Evolutionary conservation across 352 stramenopile species (phyloP).

Genomic region (Pilasporangium apinafurcum): DNA sequence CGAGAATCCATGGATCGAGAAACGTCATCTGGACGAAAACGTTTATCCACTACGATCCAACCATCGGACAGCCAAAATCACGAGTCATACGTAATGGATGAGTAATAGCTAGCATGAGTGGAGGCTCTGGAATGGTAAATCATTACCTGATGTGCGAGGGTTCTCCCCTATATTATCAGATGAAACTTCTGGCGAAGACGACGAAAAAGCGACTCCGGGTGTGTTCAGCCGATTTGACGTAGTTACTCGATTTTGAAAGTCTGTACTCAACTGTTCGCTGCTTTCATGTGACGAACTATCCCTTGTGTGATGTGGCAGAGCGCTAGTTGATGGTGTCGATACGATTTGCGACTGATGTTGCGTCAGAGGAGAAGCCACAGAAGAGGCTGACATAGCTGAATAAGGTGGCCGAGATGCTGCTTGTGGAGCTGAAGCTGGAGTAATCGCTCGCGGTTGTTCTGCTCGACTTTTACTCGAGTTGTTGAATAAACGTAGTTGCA

Average conservation of each 20-base stretch:
- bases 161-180: too few species aligned
- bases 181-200: slow-evolving; percentile 1
- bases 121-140: too few species aligned
- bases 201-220: slow-evolving; percentile 6
- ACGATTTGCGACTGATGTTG: not conserved
- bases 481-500: slow-evolving; percentile 61
- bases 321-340: not conserved
- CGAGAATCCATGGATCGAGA: too few species aligned
- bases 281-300: not conserved
- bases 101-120: too few species aligned
- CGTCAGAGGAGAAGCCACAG: too few species aligned
- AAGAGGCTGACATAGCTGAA: too few species aligned
- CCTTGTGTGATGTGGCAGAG: not conserved
- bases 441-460: slow-evolving; percentile 5
- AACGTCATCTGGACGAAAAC: too few species aligned
- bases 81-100: too few species aligned
- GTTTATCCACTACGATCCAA: too few species aligned
- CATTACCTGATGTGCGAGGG: not conserved
- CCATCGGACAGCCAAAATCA: too few species aligned
- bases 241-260: slow-evolving; percentile 7
- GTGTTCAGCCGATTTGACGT: slow-evolving; percentile 17
- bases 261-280: slow-evolving; percentile 5
- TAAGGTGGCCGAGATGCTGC: not conserved
- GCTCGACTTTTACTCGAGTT: slow-evolving; percentile 6
- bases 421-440: slow-evolving; percentile 11